Evolutionary conservation across 2,329 filamentous ascomycete genomes (phyloP), one percentile per base, ranked within the genome.

Genomic region (Penicillium sp.): DNA sequence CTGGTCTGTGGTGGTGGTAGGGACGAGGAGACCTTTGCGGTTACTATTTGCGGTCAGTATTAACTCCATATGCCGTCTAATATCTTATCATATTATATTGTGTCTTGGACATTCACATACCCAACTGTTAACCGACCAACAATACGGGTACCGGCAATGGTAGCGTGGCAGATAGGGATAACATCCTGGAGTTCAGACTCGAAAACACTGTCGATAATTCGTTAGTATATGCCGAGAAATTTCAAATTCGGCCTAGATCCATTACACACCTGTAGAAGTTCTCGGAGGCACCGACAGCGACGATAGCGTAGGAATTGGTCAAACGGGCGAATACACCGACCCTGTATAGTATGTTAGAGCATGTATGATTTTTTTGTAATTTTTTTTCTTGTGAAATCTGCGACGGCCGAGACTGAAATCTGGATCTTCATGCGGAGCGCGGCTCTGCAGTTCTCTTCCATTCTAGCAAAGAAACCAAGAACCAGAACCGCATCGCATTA

Each of bases 141-240:
- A 76, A 99, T 99, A 71, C 95, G 87, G 39, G 93, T 98, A 68
- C 95, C 95, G 61, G 93, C 93, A 75, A 99, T 98, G 57, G 93
- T 97, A 67, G 91, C 93, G 79, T 95, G 91, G 78, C 91, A 95
- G 77, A 97, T 97, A 67, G 95, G 95, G 69, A 99, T 93, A 62
- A 97, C 87, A 81, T 98, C 95, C 82, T 96, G 91, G 61, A 99
- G 85, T 82, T 99, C 95, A 62, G 93, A 89, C 83, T 99, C 95
- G 81, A 99, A 98, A 75, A 98, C 86, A 82, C 91, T 91, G 16
- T 33, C 7, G 13, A 16, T 1, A 61, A 21, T 21, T 10, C 44
- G 37, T 57, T 49, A 64, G 53, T 22, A 27, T 44, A 33, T 16
- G 31, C 31, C 11, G 31, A 19, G 35, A 39, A 39, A 39, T 39